Base-by-base conservation (phyloP, 2,329 filamentous ascomycete species). In the Ambrosiella cleistominuta region DNA sequence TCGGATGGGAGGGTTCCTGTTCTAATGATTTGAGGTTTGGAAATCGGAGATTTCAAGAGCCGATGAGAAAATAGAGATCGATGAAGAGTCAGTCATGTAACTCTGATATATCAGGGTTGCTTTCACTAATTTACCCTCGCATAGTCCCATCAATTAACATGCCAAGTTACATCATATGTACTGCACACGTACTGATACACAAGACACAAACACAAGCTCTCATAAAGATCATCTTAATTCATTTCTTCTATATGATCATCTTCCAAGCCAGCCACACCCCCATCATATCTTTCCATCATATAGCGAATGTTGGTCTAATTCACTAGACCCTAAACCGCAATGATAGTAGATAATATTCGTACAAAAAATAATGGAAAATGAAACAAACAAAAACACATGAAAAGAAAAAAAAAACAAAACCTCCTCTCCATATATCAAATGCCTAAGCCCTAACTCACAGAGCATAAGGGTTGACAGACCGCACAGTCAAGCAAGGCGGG, bases 401-500 rank as follows among this genome's bases (percentile, higher is more conserved):
- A 15, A 37, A 35, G 19, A n/a, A 53, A 53, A 37, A 56, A 27
- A 44, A 37, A 39, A 15, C 37, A 54, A 17, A 54, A 54, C 19
- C 7, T 44, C 19, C 47, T 35, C n/a, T 12, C 12, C 8, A 51
- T 51, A 27, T 15, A 7, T 7, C 19, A 15, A n/a, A 52, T 52
- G 40, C 11, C 11, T 42, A 27, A 27, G 27, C 27, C 27, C 27
- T 27, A 27, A 9, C 61, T 69, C 69, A 80, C 65, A 81, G 70
- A 57, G 86, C 86, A 68, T 85, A 90, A 13, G 86, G 86, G 74
- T 90, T 90, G 65, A 89, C 72, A 44, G 85, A 88, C 62, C 86
- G 82, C 66, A 89, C 89, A n/a, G 86, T 89, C 70, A 90, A 71
- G 75, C 86, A 90, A 90, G 93, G 93, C 73, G 93, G 93, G 75